phyloP scores from a whole-genome alignment of 2,329 filamentous ascomycete species.

The Phoma sp. region DNA sequence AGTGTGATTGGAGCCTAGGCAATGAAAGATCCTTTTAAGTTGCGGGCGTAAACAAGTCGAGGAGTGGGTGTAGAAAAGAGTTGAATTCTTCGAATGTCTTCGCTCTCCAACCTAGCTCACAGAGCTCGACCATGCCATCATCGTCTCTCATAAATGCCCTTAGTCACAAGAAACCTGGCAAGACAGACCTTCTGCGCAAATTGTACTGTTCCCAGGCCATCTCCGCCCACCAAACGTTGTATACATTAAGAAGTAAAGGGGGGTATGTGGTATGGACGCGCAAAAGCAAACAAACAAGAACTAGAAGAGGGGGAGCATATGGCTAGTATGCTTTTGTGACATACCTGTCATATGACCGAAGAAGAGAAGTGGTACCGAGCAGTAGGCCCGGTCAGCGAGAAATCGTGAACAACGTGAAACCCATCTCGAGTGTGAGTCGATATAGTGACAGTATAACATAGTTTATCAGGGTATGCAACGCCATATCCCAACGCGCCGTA shows the following conservation, averaged over 20 bases:
- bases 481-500: constrained; percentile 31
- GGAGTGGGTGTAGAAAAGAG: not conserved
- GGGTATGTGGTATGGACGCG: constrained; percentile 12
- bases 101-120: not conserved
- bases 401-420: constrained; percentile 4
- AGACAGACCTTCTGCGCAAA: not conserved
- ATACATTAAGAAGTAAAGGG: constrained; percentile 16
- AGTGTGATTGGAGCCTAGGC: not conserved
- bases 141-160: constrained; percentile 10
- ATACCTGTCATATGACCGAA: constrained; percentile 2
- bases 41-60: not conserved
- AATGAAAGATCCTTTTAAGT: not conserved
- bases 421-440: constrained; percentile 5
- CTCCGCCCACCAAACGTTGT: constrained; percentile 4
- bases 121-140: constrained; percentile 8
- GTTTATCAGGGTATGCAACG: constrained; percentile 36
- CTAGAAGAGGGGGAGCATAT: constrained; percentile 1
- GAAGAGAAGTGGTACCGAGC: not conserved
- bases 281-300: constrained; percentile 5
- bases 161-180: not conserved
- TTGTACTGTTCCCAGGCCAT: constrained; percentile 6
- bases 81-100: constrained; percentile 6
- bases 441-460: constrained; percentile 5
- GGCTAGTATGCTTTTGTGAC: constrained; percentile 1
- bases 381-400: not conserved